Conservation (phyloP, 106 monocot species). For the Narthecium ossifragum region DNA sequence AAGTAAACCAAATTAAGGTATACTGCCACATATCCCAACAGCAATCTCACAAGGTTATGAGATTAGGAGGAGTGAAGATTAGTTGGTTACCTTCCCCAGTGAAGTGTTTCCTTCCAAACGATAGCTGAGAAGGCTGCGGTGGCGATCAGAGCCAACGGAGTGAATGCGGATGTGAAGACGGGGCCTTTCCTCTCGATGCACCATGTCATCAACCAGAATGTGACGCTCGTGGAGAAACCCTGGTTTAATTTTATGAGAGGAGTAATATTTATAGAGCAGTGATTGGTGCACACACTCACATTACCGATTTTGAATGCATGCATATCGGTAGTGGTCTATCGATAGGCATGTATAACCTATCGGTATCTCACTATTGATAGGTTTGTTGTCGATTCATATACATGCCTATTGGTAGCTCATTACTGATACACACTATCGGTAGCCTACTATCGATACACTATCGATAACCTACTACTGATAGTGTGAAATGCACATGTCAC, state of each 20-base stretch:
- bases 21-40: not conserved
- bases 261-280: too few species aligned
- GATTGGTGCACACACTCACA: too few species aligned
- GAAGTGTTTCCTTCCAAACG: not conserved
- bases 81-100: slow-evolving; percentile 4
- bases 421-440: too few species aligned
- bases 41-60: not conserved
- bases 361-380: too few species aligned
- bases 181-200: slow-evolving; percentile 3
- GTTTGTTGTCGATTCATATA: too few species aligned
- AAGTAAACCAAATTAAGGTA: not conserved
- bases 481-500: too few species aligned
- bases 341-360: too few species aligned
- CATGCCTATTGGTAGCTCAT: too few species aligned
- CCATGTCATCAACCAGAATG: slow-evolving; percentile 4
- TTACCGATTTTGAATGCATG: too few species aligned
- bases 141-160: not conserved
- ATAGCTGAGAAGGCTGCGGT: not conserved
- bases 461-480: too few species aligned
- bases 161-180: slow-evolving; percentile 6
- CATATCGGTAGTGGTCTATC: too few species aligned
- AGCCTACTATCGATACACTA: too few species aligned
- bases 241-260: not conserved
- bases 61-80: not conserved
- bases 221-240: not conserved